Evolutionary conservation across 1,284 basidiomycete genomes (phyloP), one percentile per base, ranked within the genome.

Genomic region (Sporisorium iseilematis-ciliati): DNA sequence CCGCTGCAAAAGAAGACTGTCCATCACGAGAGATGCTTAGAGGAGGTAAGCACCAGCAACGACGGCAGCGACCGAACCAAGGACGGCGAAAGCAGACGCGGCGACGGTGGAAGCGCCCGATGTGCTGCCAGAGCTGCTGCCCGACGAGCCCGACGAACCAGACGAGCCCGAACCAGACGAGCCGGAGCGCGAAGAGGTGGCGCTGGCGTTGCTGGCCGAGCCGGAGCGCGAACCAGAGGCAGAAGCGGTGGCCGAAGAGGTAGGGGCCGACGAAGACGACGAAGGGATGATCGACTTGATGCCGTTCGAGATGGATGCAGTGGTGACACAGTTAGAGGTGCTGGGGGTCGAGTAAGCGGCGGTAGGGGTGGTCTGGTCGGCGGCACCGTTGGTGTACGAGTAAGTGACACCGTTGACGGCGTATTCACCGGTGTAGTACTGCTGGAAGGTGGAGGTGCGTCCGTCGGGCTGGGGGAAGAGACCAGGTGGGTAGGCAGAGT

Each of bases 401-500:
- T 76, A 71, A 5, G 62, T 57, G 35, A 57, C 40, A 29, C 82
- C 82, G 50, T 53, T 21, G 48, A 50, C 66, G 6, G 63, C 57
- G 67, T 77, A 82, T 25, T 69, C 46, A 40, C 79, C 79, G 20
- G 78, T 80, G 57, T 62, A 81, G 76, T 70, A 84, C 71, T 84
- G 83, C 41, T 79, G 71, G 69, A 84, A 84, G 8, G 82, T 78
- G 35, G 81, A 82, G 20, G 82, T 84, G 31, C 53, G 49, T 53
- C 81, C 81, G 57, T 76, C 60, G 53, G 52, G 66, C 43, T 77
- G 48, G 7, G 79, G 75, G 67, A 76, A 85, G 35, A 83, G 57
- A 63, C 84, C 84, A 20, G 84, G 84, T 3, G 84, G 84, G 77
- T 82, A 85, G 38, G 83, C 83, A 48, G 81, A 60, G 60, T 85